These are phyloP conservation scores for Chimonanthus salicifolius DNA, from an alignment of 164 flowering plant species.

Conservation along the genomic window DNA sequence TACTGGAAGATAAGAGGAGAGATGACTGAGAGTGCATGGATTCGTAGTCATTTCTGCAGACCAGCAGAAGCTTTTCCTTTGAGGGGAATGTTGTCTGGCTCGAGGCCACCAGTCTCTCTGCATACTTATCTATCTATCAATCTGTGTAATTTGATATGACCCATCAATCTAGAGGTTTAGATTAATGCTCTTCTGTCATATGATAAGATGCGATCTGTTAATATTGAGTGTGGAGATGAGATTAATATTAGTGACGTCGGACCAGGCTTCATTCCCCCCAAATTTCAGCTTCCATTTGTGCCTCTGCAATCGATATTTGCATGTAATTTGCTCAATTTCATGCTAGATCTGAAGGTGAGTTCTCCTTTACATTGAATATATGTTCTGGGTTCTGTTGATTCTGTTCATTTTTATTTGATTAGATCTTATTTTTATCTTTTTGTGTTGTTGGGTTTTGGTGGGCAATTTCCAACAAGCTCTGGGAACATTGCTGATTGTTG, in stretches of 20 bases:
- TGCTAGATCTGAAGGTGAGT: conserved; percentile 13
- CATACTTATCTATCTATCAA: neutral
- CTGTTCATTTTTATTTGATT: neutral
- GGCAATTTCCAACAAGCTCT: conserved; percentile 8
- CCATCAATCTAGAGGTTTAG: neutral
- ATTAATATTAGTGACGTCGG: conserved; percentile 37
- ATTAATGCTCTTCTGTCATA: no score
- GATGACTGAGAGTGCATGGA: conserved; percentile 12
- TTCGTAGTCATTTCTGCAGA: conserved; percentile 32
- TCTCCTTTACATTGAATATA: conserved; percentile 1
- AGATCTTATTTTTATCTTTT: neutral
- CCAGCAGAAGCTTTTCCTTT: conserved; percentile 36
- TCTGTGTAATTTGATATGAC: conserved; percentile 7
- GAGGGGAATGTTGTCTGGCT: conserved; percentile 90
- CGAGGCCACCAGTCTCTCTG: conserved; percentile 35
- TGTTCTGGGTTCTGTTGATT: neutral
- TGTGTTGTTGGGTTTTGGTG: conserved; percentile 2
- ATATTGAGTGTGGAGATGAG: neutral
- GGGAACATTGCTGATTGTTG: conserved; percentile 44
- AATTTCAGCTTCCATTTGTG: conserved; percentile 21
- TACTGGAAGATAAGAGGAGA: neutral
- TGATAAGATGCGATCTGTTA: no score
- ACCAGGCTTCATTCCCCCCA: conserved; percentile 91
- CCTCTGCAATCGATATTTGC: no score
- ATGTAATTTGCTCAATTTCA: neutral